A percentile compares a stretch with the other conserved stretches of the same genome.
These are phyloP conservation scores for Filobasidium uniguttulatum DNA, from an alignment of 1,284 basidiomycete genomes.

Conservation along the genomic window DNA sequence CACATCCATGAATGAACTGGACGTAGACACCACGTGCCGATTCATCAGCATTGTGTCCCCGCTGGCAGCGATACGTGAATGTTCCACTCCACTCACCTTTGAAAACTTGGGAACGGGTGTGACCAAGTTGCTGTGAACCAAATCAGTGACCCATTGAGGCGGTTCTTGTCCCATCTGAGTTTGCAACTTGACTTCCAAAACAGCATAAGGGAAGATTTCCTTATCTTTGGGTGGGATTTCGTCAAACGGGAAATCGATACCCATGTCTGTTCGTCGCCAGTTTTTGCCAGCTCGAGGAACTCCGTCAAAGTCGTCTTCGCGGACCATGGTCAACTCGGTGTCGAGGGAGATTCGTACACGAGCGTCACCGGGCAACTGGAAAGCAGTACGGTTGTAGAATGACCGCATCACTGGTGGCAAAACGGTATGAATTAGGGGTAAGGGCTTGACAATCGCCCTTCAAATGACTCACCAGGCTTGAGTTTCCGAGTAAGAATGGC, in stretches of 20 bases:
- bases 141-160: slow-evolving; percentile 88
- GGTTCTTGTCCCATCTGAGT: slow-evolving; percentile 94
- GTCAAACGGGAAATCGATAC: slow-evolving; percentile 81
- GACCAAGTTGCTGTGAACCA: slow-evolving; percentile 86
- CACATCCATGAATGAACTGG: slow-evolving; percentile 85
- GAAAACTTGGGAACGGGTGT: slow-evolving; percentile 80
- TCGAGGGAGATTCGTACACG: slow-evolving; percentile 96
- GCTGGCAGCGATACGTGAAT: no score
- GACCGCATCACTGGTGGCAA: slow-evolving; percentile 65
- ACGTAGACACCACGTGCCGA: slow-evolving; percentile 37
- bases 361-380: slow-evolving; percentile 96
- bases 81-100: slow-evolving; percentile 37
- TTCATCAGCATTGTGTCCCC: slow-evolving; percentile 25
- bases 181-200: slow-evolving; percentile 93
- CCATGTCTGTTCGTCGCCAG: slow-evolving; percentile 89
- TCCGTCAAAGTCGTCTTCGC: slow-evolving; percentile 97
- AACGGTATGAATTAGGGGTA: slow-evolving; percentile 6
- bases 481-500: slow-evolving; percentile 71
- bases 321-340: slow-evolving; percentile 83
- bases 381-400: slow-evolving; percentile 99
- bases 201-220: slow-evolving; percentile 82
- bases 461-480: slow-evolving; percentile 56
- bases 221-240: slow-evolving; percentile 66
- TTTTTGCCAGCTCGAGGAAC: slow-evolving; percentile 62
- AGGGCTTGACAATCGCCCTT: not conserved